phyloP scores from a whole-genome alignment of 371 early-diverging fungal genomes.

The Haplosporangium sp. region DNA sequence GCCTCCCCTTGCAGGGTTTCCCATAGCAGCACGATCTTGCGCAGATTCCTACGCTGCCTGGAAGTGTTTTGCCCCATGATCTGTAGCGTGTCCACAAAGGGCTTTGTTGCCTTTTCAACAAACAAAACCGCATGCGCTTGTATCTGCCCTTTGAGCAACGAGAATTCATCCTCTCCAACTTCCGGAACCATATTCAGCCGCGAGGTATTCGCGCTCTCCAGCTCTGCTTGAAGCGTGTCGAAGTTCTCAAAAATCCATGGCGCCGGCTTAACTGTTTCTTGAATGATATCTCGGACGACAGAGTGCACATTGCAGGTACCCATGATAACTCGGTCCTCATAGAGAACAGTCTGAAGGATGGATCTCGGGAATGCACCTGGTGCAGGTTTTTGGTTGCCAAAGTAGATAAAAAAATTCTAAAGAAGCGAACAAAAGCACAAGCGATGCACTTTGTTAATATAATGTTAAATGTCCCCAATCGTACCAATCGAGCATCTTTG shows the following conservation, averaged over 20 bases:
- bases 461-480: too few species aligned
- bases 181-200: constrained; percentile 8
- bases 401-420: constrained; percentile 61
- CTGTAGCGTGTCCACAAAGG: constrained; percentile 69
- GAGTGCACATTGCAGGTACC: constrained; percentile 29
- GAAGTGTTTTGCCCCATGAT: constrained; percentile 78
- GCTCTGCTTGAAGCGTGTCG: constrained; percentile 9
- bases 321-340: constrained; percentile 37
- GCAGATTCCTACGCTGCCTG: constrained; percentile 72
- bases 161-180: constrained; percentile 7
- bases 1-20: constrained; percentile 74
- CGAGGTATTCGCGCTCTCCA: not conserved
- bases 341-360: constrained; percentile 40
- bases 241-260: constrained; percentile 46
- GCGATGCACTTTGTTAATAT: not conserved
- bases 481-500: too few species aligned
- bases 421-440: not conserved
- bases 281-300: constrained; percentile 31
- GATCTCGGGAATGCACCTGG: constrained; percentile 70
- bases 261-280: constrained; percentile 28
- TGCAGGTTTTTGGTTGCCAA: constrained; percentile 60
- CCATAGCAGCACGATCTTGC: constrained; percentile 73
- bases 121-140: constrained; percentile 22
- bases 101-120: constrained; percentile 53
- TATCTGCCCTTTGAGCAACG: constrained; percentile 13